These are phyloP conservation scores for Dendrocalamus sinicus DNA, from an alignment of 176 grass and related monocot species.

Conservation along the genomic window DNA sequence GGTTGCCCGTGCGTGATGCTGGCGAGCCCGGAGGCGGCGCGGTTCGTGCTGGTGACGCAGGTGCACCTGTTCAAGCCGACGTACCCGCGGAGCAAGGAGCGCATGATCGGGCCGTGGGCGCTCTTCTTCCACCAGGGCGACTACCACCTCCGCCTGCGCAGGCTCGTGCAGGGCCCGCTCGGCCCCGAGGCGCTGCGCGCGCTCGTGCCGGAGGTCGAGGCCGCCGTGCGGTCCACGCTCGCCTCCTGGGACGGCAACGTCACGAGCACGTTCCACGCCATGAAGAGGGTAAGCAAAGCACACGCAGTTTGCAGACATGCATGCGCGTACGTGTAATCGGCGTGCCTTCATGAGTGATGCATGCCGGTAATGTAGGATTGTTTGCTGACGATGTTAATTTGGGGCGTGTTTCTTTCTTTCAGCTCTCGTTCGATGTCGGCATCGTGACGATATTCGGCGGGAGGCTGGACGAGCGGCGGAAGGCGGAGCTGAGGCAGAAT, in stretches of 20 bases:
- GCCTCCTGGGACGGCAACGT: slow-evolving; percentile 52
- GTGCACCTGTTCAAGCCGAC: slow-evolving; percentile 88
- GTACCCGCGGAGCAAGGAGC: slow-evolving; percentile 93
- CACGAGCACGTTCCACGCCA: slow-evolving; percentile 61
- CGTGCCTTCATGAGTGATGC: background rate
- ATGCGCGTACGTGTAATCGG: background rate
- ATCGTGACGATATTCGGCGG: slow-evolving; percentile 81
- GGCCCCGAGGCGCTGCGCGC: slow-evolving; percentile 66
- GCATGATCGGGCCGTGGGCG: slow-evolving; percentile 83
- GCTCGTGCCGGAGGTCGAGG: slow-evolving; percentile 66
- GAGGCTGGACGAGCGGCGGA: slow-evolving; percentile 53
- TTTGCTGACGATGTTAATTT: background rate
- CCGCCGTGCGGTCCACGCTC: slow-evolving; percentile 51
- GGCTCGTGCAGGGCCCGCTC: slow-evolving; percentile 72
- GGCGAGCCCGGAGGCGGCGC: slow-evolving; percentile 92
- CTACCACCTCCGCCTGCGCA: slow-evolving; percentile 79
- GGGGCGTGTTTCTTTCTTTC: background rate
- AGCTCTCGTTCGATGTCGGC: slow-evolving; percentile 88
- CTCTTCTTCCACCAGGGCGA: slow-evolving; percentile 99
- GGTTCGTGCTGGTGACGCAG: slow-evolving; percentile 81
- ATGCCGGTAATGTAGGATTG: background rate
- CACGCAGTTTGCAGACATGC: background rate
- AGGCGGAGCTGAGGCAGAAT: slow-evolving; percentile 65
- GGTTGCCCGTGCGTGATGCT: slow-evolving; percentile 98
- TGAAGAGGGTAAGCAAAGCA: slow-evolving; percentile 67